Percentiles rank a stretch among this genome's conserved stretches.
Evolutionary conservation across 345 rosid species (phyloP).

Genomic region (Eucalyptus curtisii): DNA sequence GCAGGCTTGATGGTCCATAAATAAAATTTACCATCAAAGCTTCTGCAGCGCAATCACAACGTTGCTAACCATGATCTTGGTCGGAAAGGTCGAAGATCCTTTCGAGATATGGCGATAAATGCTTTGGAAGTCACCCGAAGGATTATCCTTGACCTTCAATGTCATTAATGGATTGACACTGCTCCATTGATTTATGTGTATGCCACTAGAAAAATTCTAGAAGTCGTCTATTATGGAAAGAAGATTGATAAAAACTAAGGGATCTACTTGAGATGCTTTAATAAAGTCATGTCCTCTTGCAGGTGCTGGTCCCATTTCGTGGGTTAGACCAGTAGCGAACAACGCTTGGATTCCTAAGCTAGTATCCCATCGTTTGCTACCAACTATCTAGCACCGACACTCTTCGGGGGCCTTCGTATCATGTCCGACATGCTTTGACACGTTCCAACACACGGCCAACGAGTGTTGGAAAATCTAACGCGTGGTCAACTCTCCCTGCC

Average conservation of each 20-base stretch:
- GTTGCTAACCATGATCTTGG: slow-evolving; percentile 21
- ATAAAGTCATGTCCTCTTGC: slow-evolving; percentile 18
- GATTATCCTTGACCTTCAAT: slow-evolving; percentile 8
- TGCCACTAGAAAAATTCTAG: too few relatives aligned
- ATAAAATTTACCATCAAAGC: slow-evolving; percentile 2
- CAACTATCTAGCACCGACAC: slow-evolving; percentile 20
- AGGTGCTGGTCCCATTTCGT: slow-evolving; percentile 18
- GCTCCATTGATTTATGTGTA: too few relatives aligned
- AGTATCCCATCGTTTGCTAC: slow-evolving; percentile 59
- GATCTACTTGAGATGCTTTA: slow-evolving; percentile 34
- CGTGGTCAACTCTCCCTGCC: too few relatives aligned
- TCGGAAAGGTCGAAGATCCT: slow-evolving; percentile 24
- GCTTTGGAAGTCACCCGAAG: slow-evolving; percentile 7
- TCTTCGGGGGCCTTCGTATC: too few relatives aligned
- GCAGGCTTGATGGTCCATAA: too few relatives aligned
- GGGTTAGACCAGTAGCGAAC: slow-evolving; percentile 10
- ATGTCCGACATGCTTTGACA: too few relatives aligned
- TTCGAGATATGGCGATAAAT: slow-evolving; percentile 20
- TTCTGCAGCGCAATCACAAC: slow-evolving; percentile 27
- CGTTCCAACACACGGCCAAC: too few relatives aligned
- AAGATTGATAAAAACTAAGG: too few relatives aligned
- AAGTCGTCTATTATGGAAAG: too few relatives aligned
- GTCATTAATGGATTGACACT: too few relatives aligned
- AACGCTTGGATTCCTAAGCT: slow-evolving; percentile 27
- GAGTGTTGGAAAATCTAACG: too few relatives aligned